phyloP scores from a whole-genome alignment of 2,329 filamentous ascomycete species.

The Ceratocystis papillata region DNA sequence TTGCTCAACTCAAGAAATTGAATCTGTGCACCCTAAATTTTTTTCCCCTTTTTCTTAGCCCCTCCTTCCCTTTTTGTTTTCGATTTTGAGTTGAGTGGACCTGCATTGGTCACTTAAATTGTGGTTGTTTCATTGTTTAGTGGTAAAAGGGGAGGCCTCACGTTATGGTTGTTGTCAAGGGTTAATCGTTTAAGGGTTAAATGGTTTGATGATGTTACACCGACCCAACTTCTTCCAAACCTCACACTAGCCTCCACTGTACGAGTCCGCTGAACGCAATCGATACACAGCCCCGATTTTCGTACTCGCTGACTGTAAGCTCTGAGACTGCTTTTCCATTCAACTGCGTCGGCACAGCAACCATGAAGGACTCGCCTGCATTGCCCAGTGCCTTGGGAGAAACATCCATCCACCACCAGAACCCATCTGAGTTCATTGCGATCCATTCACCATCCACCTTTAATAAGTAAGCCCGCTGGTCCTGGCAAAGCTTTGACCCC shows the following conservation, averaged over 20 bases:
- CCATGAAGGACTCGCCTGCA: conserved; percentile 55
- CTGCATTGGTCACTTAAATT: conserved; percentile 3
- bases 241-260: conserved; percentile 41
- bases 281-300: conserved; percentile 25
- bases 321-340: conserved; percentile 40
- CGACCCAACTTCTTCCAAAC: not conserved
- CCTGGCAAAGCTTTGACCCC: not conserved
- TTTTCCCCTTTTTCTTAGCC: not conserved
- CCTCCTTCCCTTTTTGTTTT: not conserved
- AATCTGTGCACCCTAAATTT: not conserved
- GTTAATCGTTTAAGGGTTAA: not conserved
- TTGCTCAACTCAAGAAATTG: not conserved
- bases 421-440: conserved; percentile 65
- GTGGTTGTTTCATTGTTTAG: not conserved
- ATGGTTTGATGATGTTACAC: not conserved
- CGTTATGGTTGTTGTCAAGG: not conserved
- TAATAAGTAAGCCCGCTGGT: conserved; percentile 9
- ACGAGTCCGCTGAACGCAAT: conserved; percentile 34
- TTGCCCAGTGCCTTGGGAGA: conserved; percentile 52
- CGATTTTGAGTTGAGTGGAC: not conserved
- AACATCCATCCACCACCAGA: conserved; percentile 73
- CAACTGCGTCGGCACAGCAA: conserved; percentile 49
- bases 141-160: not conserved
- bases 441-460: conserved; percentile 32
- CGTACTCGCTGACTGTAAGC: conserved; percentile 40